Evolutionary conservation across 1,284 basidiomycete genomes (phyloP), one percentile per base, ranked within the genome.

Genomic region (Cutaneotrichosporon curvatum): DNA sequence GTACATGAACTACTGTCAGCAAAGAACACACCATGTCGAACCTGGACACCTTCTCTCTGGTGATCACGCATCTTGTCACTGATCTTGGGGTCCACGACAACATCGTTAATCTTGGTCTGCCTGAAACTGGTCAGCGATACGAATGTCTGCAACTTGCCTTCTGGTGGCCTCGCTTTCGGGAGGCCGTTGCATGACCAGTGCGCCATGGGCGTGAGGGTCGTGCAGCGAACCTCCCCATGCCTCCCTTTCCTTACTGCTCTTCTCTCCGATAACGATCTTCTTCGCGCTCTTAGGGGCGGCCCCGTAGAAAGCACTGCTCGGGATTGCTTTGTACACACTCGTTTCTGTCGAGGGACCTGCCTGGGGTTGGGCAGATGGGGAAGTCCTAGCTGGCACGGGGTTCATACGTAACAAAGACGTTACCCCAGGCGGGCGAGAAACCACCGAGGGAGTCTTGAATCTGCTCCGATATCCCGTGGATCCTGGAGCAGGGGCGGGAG

Each of bases 71-170:
- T 79, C 45, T 80, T 79, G 40, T 79, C 78, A 2, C 81, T 74
- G 15, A 99, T 69, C n/a, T 84, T 72, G 0, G 94, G 94, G 65
- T 98, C 92, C n/a, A 99, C 68, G 1, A 98, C 92, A 10, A 98
- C 91, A 43, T 88, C 83, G 12, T 91, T 79, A 18, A 90, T 67
- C 0, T 63, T 60, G 1, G 60, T 53, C 0, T 46, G 45, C 33
- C 70, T 73, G n/a, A n/a, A n/a, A n/a, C n/a, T n/a, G n/a, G n/a
- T n/a, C n/a, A n/a, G n/a, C n/a, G n/a, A n/a, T n/a, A 15, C 38
- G 33, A 40, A 22, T 6, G 32, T 51, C 23, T 50, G 45, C n/a
- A 23, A 50, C 75, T 40, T 50, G 88, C 87, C 81, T 83, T 59
- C 79, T 81, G 66, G 89, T 90, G 59, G 81, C 79, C 55, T 90